A percentile compares a stretch with the other conserved stretches of the same genome.
phyloP scores from a whole-genome alignment of 164 flowering plant species.

The Kalanchoe fedtschenkoi region DNA sequence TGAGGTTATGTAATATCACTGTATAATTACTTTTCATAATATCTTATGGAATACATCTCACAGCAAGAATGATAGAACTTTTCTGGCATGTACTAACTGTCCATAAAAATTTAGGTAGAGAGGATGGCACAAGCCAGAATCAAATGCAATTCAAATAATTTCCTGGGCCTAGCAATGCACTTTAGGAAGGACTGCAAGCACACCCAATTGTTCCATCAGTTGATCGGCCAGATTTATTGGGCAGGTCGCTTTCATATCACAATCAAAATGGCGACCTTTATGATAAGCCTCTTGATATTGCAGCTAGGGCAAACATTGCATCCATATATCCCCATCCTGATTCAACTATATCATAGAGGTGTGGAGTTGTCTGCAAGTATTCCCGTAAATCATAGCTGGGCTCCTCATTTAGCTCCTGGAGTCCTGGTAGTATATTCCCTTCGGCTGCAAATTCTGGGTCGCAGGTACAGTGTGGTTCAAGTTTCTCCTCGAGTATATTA shows the following conservation, averaged over 20 bases:
- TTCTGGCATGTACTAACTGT: background rate
- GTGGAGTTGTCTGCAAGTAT: constrained; percentile 25
- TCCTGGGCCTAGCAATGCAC: constrained; percentile 20
- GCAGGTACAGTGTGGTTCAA: constrained; percentile 36
- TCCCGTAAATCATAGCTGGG: constrained; percentile 44
- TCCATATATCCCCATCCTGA: constrained; percentile 35
- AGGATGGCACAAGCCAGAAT: constrained; percentile 22
- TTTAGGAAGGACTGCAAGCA: constrained; percentile 25
- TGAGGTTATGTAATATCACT: no score
- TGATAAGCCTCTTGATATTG: constrained; percentile 64
- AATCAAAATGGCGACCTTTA: constrained; percentile 24
- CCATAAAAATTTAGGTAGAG: constrained; percentile 34
- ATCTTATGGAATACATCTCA: no score
- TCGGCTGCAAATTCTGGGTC: constrained; percentile 24
- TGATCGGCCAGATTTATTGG: constrained; percentile 25
- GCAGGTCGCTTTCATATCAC: constrained; percentile 29
- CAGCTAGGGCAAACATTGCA: constrained; percentile 35
- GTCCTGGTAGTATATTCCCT: constrained; percentile 47
- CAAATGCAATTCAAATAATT: constrained; percentile 18
- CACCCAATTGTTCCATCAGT: constrained; percentile 25
- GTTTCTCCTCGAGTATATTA: background rate
- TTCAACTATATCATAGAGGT: constrained; percentile 23
- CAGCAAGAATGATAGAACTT: background rate
- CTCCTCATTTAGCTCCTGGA: constrained; percentile 36
- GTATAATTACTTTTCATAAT: no score